Percentiles rank a stretch among this genome's conserved stretches.
Evolutionary conservation across 23 red algal genomes (phyloP).

Genomic region (Chondrus crispus): DNA sequence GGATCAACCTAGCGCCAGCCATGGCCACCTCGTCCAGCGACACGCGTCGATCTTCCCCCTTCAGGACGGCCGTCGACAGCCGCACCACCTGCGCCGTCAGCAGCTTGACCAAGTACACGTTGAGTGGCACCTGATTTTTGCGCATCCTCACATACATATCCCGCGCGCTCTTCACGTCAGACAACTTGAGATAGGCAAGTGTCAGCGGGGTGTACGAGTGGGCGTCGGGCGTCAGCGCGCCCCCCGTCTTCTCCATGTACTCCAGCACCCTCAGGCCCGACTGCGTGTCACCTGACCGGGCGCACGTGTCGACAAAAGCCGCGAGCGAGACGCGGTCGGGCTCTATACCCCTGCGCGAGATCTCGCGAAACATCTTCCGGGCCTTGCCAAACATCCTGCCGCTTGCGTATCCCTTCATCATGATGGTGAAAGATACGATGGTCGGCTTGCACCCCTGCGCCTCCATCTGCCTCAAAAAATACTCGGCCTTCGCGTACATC

Average conservation of each 20-base stretch:
- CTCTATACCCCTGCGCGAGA: not conserved
- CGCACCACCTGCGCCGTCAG: not conserved
- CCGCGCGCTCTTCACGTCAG: not conserved
- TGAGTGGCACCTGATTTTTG: not conserved
- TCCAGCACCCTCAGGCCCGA: conserved; percentile 24
- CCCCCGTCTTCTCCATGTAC: conserved; percentile 23
- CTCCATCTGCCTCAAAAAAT: conserved; percentile 13
- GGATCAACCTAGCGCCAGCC: not conserved
- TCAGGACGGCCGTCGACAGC: not conserved
- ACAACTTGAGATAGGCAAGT: not conserved
- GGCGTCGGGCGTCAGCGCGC: not conserved
- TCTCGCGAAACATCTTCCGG: conserved; percentile 33
- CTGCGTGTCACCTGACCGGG: conserved; percentile 10
- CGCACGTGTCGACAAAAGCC: conserved; percentile 41
- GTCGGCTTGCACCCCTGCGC: not conserved
- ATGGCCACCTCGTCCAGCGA: not conserved
- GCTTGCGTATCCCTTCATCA: conserved; percentile 48
- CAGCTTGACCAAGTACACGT: not conserved
- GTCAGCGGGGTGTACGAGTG: conserved; percentile 20
- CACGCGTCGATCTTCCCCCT: not conserved
- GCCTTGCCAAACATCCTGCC: conserved; percentile 1
- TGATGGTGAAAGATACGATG: conserved; percentile 35
- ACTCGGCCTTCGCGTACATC: not conserved
- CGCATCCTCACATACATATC: conserved; percentile 40
- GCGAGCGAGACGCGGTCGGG: conserved; percentile 54